Evolutionary conservation across 2,329 filamentous ascomycete genomes (phyloP), one percentile per base, ranked within the genome.

Genomic region (Aspergillus sp.): DNA sequence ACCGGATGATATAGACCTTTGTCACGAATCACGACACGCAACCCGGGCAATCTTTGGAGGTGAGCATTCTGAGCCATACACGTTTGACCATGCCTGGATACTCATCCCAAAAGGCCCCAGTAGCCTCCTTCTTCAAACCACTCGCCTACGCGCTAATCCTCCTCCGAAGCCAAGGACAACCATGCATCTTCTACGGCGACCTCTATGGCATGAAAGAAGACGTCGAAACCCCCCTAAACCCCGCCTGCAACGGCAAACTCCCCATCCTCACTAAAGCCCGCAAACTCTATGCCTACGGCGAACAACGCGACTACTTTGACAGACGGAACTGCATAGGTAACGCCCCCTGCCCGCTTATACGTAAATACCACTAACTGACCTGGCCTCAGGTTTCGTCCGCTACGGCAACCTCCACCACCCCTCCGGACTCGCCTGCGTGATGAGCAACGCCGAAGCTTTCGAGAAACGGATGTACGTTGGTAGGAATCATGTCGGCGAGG

Each of bases 91-190:
- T 19, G 17, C 17, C 17, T 19, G 3, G 17, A 19, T 38, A 19
- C 35, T 43, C 32, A 42, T 4, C 4, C 46, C 4, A 7, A n/a
- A 44, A 79, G 56, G 79, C 81, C 0, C 78, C 78, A 1, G 79
- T 89, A 37, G 76, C 81, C 47, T 72, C 75, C 22, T 83, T 79
- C 68, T 86, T 89, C 71, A 87, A 87, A 64, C 78, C 83, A 0
- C 73, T 88, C 13, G 86, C 84, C 10, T 88, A 89, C 63, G 72
- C 83, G 0, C 74, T 89, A 41, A 87, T 88, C 47, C 77, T 90
- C 1, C 78, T 89, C 22, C 77, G 82, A 10, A 66, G 74, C 44
- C 71, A 79, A 30, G 83, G 83, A 13, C 76, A 81, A 23, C 84
- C 84, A 0, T 86, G 81, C 56, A 70, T 86, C 32, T 88, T 88